These are phyloP conservation scores for Lyophyllum atratum DNA, from an alignment of 768 basidiomycete species.

Conservation along the genomic window DNA sequence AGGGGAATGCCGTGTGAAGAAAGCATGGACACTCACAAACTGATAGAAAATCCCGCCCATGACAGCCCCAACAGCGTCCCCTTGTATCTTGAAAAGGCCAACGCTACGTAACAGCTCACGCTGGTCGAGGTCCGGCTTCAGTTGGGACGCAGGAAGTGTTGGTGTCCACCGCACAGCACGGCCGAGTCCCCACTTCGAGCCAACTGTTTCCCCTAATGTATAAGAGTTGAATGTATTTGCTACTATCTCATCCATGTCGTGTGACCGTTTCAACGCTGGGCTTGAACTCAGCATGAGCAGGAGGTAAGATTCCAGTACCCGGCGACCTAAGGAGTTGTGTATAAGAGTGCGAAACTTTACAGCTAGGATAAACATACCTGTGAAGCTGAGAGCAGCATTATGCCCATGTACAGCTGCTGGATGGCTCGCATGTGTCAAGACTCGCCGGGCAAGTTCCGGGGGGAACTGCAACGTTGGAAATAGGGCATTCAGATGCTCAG, in stretches of 20 bases:
- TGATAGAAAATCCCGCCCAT: slow-evolving; percentile 79
- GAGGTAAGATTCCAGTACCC: slow-evolving; percentile 76
- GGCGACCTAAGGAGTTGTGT: slow-evolving; percentile 54
- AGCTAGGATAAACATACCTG: slow-evolving; percentile 49
- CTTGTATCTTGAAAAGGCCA: slow-evolving; percentile 78
- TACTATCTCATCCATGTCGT: slow-evolving; percentile 61
- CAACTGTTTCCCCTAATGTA: slow-evolving; percentile 72
- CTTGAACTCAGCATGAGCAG: slow-evolving; percentile 68
- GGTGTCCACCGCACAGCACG: slow-evolving; percentile 78
- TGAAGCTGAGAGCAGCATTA: slow-evolving; percentile 70
- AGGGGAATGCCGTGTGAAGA: not conserved
- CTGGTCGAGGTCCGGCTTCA: slow-evolving; percentile 28
- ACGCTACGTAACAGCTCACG: slow-evolving; percentile 48
- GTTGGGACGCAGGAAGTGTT: slow-evolving; percentile 41
- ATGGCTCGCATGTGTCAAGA: slow-evolving; percentile 81
- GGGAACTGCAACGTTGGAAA: slow-evolving; percentile 73
- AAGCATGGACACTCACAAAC: slow-evolving; percentile 57
- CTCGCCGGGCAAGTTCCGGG: slow-evolving; percentile 65
- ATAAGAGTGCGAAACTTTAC: not conserved
- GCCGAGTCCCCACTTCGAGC: slow-evolving; percentile 73
- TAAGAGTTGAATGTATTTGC: slow-evolving; percentile 68
- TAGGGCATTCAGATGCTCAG: slow-evolving; percentile 60
- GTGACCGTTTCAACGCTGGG: slow-evolving; percentile 42
- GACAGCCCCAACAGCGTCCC: slow-evolving; percentile 74
- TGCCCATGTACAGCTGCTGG: slow-evolving; percentile 66